Evolutionary conservation across 108 stramenopile genomes (phyloP).

Genomic region (Cyclostephanos invisitatus): DNA sequence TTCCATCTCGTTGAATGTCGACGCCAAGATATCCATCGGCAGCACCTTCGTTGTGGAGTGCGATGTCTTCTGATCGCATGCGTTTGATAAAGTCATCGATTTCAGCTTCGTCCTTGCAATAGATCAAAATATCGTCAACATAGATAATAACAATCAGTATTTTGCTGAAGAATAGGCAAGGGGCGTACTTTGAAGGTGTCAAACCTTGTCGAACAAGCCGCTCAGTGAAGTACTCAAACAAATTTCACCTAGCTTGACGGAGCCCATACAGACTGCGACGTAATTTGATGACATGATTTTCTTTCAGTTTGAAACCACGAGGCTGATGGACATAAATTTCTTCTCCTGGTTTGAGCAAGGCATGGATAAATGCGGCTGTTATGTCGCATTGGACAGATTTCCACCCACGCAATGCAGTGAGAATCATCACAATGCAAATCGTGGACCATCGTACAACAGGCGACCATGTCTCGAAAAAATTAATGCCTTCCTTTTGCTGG

Average conservation of each 20-base stretch:
- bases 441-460: conserved; percentile 56
- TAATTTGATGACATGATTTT: conserved; percentile 15
- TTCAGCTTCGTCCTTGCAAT: background rate
- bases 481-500: conserved; percentile 21
- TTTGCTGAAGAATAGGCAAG: conserved; percentile 41
- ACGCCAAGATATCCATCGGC: conserved; percentile 28
- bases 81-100: background rate
- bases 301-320: conserved; percentile 18
- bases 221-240: conserved; percentile 27
- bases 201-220: conserved; percentile 16
- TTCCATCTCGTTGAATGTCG: background rate
- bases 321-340: conserved; percentile 48
- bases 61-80: background rate
- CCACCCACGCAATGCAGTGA: background rate
- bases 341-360: conserved; percentile 31
- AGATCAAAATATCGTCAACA: conserved; percentile 8
- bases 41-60: conserved; percentile 2
- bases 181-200: conserved; percentile 31
- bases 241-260: conserved; percentile 28
- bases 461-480: conserved; percentile 47
- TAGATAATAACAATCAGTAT: conserved; percentile 21
- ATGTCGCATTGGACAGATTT: conserved; percentile 26
- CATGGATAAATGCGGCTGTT: conserved; percentile 53
- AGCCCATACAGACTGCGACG: conserved; percentile 38
- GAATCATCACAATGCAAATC: conserved; percentile 30